Conservation (phyloP, 176 grass and related monocot genomes). For the Aegilops sharonensis region DNA sequence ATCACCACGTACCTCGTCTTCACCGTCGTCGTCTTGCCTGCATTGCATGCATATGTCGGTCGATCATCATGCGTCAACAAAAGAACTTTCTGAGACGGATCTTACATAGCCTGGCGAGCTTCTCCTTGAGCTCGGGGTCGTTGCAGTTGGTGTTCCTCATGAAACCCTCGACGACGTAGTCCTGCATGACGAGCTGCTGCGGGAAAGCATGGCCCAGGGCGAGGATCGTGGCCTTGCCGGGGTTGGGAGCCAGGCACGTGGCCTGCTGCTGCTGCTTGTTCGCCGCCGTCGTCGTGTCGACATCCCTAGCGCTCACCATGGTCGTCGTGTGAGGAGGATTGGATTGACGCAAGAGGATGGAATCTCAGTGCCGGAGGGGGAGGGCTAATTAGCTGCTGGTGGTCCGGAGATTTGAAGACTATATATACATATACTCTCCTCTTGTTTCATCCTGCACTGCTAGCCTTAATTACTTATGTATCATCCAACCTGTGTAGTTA, state of each 20-base stretch:
- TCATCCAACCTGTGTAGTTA: no score
- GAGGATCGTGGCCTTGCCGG: conserved; percentile 67
- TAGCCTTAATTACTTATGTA: not conserved
- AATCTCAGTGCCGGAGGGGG: not conserved
- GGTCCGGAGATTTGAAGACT: not conserved
- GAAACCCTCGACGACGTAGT: conserved; percentile 70
- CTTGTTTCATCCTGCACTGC: no score
- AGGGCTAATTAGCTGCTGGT: not conserved
- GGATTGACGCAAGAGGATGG: not conserved
- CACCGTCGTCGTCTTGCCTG: conserved; percentile 77
- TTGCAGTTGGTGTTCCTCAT: conserved; percentile 81
- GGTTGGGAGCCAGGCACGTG: conserved; percentile 16
- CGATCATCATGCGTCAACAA: not conserved
- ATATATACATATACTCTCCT: not conserved
- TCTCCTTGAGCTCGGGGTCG: conserved; percentile 69
- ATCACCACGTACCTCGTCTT: conserved; percentile 80
- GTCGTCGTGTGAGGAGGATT: not conserved
- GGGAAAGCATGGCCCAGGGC: conserved; percentile 81
- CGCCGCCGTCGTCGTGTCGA: not conserved
- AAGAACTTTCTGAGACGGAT: no score
- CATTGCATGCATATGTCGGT: not conserved
- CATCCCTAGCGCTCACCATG: conserved; percentile 35
- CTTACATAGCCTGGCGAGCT: conserved; percentile 61
- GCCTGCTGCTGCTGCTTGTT: conserved; percentile 13
- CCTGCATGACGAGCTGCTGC: conserved; percentile 73